Evolutionary conservation across 2,329 filamentous ascomycete species (phyloP).

Genomic region (Cladorrhinum sp.): DNA sequence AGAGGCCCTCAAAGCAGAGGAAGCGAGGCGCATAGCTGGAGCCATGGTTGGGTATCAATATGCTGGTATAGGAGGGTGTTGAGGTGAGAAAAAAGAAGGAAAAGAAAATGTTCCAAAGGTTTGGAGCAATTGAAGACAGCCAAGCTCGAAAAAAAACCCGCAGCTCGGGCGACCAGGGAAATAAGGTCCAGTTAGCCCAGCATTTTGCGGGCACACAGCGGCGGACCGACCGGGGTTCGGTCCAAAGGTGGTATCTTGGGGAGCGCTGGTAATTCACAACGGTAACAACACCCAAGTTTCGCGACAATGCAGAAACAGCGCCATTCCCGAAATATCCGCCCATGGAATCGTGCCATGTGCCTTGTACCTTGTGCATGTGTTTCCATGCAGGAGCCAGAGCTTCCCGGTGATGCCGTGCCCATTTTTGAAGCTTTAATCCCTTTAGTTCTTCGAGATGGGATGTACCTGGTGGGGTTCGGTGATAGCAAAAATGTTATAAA

Average conservation of each 20-base stretch:
- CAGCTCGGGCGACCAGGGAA: slow-evolving; percentile 27
- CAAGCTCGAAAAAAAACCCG: slow-evolving; percentile 35
- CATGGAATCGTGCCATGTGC: neutral
- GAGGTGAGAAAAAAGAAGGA: slow-evolving; percentile 38
- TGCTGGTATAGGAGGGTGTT: slow-evolving; percentile 33
- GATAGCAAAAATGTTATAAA: neutral
- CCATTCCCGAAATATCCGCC: neutral
- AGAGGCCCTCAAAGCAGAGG: slow-evolving; percentile 76
- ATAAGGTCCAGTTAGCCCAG: slow-evolving; percentile 16
- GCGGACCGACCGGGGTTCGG: slow-evolving; percentile 11
- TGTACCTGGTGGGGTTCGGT: neutral
- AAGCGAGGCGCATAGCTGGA: slow-evolving; percentile 76
- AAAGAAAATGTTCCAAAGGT: slow-evolving; percentile 29
- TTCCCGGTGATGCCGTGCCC: neutral
- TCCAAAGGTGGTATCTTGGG: neutral
- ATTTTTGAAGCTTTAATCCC: neutral
- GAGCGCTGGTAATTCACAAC: neutral
- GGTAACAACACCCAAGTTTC: neutral
- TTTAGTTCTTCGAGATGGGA: neutral
- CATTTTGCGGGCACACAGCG: slow-evolving; percentile 4
- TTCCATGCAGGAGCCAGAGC: neutral
- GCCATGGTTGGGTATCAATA: slow-evolving; percentile 62
- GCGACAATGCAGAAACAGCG: neutral
- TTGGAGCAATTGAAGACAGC: slow-evolving; percentile 28
- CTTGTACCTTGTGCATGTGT: neutral